Evolutionary conservation across 139 green algal genomes (phyloP).

Genomic region (Micractinium conductrix): DNA sequence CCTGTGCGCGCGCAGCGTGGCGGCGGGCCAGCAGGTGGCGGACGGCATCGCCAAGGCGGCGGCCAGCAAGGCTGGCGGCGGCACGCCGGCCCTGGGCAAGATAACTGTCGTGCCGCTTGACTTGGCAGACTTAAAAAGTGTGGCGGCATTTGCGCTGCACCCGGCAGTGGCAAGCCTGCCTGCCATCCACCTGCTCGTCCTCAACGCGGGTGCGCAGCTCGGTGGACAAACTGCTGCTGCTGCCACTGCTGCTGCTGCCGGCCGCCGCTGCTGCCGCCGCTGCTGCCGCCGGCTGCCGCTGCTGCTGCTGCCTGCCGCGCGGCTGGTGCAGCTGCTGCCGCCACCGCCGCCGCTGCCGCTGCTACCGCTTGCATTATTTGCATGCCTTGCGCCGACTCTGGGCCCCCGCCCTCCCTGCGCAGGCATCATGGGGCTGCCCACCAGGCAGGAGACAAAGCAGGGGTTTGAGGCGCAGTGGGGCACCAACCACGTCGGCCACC

Average conservation of each 20-base stretch:
- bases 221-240: too few species aligned
- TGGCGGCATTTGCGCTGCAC: conserved; percentile 52
- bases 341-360: too few species aligned
- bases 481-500: background rate
- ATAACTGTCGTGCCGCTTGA: conserved; percentile 60
- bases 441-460: conserved; percentile 67
- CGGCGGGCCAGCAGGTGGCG: conserved; percentile 42
- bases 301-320: too few species aligned
- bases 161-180: conserved; percentile 49
- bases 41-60: background rate
- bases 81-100: conserved; percentile 16
- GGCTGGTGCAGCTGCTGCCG: too few species aligned
- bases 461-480: conserved; percentile 71
- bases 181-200: conserved; percentile 75
- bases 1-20: conserved; percentile 59
- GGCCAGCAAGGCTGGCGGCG: background rate
- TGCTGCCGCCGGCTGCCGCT: too few species aligned
- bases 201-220: conserved; percentile 61
- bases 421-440: conserved; percentile 67
- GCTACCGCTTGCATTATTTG: too few species aligned
- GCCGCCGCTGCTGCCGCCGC: too few species aligned
- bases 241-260: too few species aligned
- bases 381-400: too few species aligned
- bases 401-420: too few species aligned
- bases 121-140: conserved; percentile 63